These are phyloP conservation scores for Chlorella sp. DNA, from an alignment of 139 green algal species.

Conservation along the genomic window DNA sequence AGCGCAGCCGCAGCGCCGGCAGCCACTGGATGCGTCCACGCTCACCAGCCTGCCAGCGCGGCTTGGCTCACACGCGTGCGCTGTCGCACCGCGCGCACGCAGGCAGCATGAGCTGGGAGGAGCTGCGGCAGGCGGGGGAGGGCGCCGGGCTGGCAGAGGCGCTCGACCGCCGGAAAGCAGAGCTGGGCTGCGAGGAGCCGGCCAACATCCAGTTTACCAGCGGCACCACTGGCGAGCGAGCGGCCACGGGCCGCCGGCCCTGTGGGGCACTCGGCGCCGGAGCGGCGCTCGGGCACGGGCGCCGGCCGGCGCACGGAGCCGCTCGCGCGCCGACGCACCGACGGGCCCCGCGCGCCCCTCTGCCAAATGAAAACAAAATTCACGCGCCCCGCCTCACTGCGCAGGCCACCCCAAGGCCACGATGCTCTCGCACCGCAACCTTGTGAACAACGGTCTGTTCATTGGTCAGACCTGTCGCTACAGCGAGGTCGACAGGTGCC, in stretches of 20 bases:
- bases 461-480: conserved; percentile 18
- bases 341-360: background rate
- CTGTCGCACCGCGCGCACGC: background rate
- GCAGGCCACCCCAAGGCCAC: conserved; percentile 38
- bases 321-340: background rate
- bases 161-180: conserved; percentile 2
- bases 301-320: background rate
- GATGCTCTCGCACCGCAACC: conserved; percentile 37
- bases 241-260: background rate
- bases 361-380: no score
- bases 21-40: background rate
- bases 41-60: background rate
- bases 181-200: conserved; percentile 15
- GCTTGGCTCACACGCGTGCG: background rate
- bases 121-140: background rate
- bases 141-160: background rate
- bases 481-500: conserved; percentile 11
- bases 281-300: background rate
- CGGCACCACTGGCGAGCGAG: background rate
- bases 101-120: conserved; percentile 23
- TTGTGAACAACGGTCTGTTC: conserved; percentile 41
- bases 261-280: background rate
- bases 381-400: no score
- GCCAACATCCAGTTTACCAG: conserved; percentile 47
- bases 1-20: background rate